Conservation (phyloP, 139 green algal genomes). For the Haematococcus lacustris region DNA sequence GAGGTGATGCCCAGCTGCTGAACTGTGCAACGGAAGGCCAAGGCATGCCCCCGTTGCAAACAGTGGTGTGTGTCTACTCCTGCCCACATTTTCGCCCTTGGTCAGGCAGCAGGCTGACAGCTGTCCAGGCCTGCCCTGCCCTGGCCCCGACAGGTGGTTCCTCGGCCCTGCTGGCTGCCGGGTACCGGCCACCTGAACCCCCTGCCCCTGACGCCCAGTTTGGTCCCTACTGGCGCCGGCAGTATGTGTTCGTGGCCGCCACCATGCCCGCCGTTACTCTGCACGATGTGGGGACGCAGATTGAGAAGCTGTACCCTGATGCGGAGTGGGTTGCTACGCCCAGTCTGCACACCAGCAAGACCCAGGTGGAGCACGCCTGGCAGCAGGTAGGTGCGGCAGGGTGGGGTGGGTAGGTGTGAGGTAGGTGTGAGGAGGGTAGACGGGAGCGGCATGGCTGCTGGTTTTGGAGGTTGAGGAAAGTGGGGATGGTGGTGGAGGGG, state of each 20-base stretch:
- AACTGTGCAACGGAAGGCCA: too few relatives aligned
- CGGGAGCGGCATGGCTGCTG: too few relatives aligned
- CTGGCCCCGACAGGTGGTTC: constrained; percentile 21
- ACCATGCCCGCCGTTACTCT: constrained; percentile 75
- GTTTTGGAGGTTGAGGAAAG: too few relatives aligned
- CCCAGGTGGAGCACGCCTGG: constrained; percentile 34
- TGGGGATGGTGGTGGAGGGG: too few relatives aligned
- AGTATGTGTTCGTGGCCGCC: constrained; percentile 91
- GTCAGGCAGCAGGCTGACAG: too few relatives aligned
- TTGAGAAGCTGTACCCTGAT: constrained; percentile 52
- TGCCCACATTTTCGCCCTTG: too few relatives aligned
- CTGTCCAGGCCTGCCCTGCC: neutral
- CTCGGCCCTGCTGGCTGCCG: constrained; percentile 40
- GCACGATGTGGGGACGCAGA: constrained; percentile 46
- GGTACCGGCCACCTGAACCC: constrained; percentile 13
- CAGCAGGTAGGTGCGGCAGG: too few relatives aligned
- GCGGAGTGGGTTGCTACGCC: constrained; percentile 61
- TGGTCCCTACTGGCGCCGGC: constrained; percentile 36
- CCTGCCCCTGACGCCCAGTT: neutral
- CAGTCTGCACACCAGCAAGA: constrained; percentile 59
- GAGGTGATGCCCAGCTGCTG: too few relatives aligned
- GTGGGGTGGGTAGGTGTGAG: too few relatives aligned
- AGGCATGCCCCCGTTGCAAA: too few relatives aligned
- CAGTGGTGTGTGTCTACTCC: too few relatives aligned
- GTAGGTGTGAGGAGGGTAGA: too few relatives aligned